These are phyloP conservation scores for Epichloe festucae DNA, from an alignment of 2,329 filamentous ascomycete genomes.

Conservation along the genomic window DNA sequence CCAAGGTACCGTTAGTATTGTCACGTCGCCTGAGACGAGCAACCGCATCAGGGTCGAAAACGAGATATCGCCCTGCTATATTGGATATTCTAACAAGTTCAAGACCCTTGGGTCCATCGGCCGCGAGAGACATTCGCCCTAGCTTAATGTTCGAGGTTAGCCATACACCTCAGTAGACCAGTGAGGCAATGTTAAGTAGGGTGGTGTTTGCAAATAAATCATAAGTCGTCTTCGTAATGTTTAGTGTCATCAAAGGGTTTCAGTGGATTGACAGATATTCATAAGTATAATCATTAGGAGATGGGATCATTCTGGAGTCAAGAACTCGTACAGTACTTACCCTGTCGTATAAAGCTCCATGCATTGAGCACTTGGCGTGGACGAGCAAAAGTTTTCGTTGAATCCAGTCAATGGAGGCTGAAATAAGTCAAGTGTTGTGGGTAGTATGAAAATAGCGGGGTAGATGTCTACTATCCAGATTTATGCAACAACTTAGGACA, in stretches of 20 bases:
- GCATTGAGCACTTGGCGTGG: background rate
- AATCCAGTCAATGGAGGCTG: background rate
- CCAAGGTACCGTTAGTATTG: constrained; percentile 74
- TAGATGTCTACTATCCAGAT: background rate
- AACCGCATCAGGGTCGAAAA: constrained; percentile 77
- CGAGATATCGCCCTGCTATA: constrained; percentile 68
- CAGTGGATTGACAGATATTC: constrained; percentile 50
- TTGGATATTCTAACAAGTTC: constrained; percentile 63
- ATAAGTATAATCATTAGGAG: constrained; percentile 34
- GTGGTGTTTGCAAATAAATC: constrained; percentile 10
- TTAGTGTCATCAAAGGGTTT: constrained; percentile 32
- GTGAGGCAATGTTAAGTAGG: background rate
- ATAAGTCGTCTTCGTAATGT: constrained; percentile 33
- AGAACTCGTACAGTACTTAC: background rate
- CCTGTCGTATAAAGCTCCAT: background rate
- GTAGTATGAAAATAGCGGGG: background rate
- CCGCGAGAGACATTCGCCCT: background rate
- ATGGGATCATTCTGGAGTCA: background rate
- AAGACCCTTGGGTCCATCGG: background rate
- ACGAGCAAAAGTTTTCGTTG: background rate
- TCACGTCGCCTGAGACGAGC: constrained; percentile 66
- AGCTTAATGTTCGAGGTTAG: background rate
- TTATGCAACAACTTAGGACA: background rate
- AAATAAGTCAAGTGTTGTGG: background rate
- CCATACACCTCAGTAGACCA: background rate